These are phyloP conservation scores for Hericium alpestre DNA, from an alignment of 768 basidiomycete genomes.

Conservation along the genomic window DNA sequence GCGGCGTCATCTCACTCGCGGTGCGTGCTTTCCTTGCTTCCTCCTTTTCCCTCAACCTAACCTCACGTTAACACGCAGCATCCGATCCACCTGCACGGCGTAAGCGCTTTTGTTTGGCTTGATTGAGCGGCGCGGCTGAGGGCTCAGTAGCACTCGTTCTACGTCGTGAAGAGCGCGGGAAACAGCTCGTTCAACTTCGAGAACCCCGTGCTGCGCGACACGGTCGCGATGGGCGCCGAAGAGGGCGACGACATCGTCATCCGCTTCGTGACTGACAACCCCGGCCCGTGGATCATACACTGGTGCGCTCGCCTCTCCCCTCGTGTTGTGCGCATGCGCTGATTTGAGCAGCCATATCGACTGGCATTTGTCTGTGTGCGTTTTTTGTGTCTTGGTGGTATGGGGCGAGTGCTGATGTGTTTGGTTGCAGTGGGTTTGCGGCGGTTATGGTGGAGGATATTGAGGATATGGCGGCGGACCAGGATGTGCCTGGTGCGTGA, in stretches of 20 bases:
- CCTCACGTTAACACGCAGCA: too few species aligned
- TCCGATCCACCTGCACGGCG: conserved; percentile 8
- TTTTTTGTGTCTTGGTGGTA: neutral
- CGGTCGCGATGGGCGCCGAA: conserved; percentile 19
- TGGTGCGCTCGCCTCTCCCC: conserved; percentile 4
- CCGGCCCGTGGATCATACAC: conserved; percentile 21
- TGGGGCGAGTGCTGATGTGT: neutral
- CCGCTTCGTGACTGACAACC: conserved; percentile 22
- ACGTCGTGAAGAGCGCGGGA: conserved; percentile 12
- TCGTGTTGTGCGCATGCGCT: neutral
- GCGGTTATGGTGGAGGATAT: conserved; percentile 11
- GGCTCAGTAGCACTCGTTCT: conserved; percentile 11
- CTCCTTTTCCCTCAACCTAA: too few species aligned
- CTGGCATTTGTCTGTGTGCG: conserved; percentile 18
- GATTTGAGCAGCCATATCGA: conserved; percentile 15
- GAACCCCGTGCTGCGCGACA: conserved; percentile 38
- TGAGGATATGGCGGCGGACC: neutral
- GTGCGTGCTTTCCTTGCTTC: too few species aligned
- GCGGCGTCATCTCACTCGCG: neutral
- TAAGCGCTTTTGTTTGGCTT: neutral
- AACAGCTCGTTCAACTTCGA: conserved; percentile 10
- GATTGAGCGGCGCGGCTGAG: neutral
- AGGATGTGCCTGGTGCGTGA: neutral
- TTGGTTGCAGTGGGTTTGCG: conserved; percentile 7
- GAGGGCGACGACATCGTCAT: conserved; percentile 11